Conservation (phyloP, 208 protist species). For the Crithidia sp. region DNA sequence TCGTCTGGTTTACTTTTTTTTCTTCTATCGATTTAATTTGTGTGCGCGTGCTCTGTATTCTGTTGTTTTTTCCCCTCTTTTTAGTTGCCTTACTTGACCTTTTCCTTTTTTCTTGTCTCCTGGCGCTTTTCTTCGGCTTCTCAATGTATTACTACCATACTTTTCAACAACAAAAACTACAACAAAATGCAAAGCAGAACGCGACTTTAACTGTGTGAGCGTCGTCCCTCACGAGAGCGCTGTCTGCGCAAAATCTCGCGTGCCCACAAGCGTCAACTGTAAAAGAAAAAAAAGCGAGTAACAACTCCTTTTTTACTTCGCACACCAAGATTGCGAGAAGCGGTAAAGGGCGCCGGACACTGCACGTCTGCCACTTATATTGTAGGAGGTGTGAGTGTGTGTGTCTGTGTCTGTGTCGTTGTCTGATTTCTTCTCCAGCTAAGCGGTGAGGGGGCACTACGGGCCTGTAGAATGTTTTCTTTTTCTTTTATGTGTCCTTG, state of each 20-base stretch:
- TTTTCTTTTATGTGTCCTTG: no score
- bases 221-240: no score
- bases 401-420: no score
- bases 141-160: slow-evolving; percentile 5
- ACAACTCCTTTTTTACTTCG: background rate
- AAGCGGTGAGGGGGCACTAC: no score
- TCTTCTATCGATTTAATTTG: slow-evolving; percentile 5
- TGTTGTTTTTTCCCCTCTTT: slow-evolving; percentile 10
- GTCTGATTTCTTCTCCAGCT: no score
- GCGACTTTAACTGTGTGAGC: no score
- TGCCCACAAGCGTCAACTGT: no score
- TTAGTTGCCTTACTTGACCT: slow-evolving; percentile 2
- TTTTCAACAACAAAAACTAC: background rate
- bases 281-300: background rate
- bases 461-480: no score
- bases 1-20: slow-evolving; percentile 18
- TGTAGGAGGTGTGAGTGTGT: no score
- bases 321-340: background rate
- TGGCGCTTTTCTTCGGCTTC: slow-evolving; percentile 1
- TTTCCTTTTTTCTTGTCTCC: slow-evolving; percentile 14
- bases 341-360: no score
- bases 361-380: no score
- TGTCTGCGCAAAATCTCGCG: no score
- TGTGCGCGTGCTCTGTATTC: background rate
- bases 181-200: background rate